These are phyloP conservation scores for Coemansia umbellata DNA, from an alignment of 192 early-diverging fungal genomes.

Conservation along the genomic window DNA sequence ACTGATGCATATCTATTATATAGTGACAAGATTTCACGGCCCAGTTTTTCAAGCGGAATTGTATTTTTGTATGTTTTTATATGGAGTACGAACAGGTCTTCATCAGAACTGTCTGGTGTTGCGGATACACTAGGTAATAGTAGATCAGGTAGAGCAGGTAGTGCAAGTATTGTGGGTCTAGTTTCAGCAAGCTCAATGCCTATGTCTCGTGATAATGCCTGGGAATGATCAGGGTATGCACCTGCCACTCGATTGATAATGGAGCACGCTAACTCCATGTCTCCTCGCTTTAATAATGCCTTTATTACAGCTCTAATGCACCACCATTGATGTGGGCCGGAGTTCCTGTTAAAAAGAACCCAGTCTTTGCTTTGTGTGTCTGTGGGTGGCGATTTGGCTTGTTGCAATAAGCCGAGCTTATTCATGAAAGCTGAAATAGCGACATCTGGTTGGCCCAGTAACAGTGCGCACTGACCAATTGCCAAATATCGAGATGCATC, in stretches of 20 bases:
- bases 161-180: not conserved
- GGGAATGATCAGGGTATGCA: not conserved
- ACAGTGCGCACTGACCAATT: slow-evolving; percentile 33
- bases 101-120: not conserved
- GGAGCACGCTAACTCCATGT: slow-evolving; percentile 12
- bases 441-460: slow-evolving; percentile 21
- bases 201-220: too few relatives aligned
- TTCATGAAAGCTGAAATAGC: slow-evolving; percentile 18
- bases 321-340: slow-evolving; percentile 40
- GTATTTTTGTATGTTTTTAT: not conserved
- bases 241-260: not conserved
- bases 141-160: not conserved
- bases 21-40: not conserved
- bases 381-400: not conserved
- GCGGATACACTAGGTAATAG: not conserved
- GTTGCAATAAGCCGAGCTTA: not conserved
- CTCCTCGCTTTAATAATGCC: slow-evolving; percentile 27
- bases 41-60: not conserved
- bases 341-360: not conserved
- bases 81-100: not conserved
- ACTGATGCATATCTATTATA: not conserved
- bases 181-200: not conserved
- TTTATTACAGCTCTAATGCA: slow-evolving; percentile 25
- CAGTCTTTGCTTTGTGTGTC: not conserved
- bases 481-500: slow-evolving; percentile 13